Base-by-base conservation (phyloP, 345 rosid genomes). In the Abelmoschus esculentus region DNA sequence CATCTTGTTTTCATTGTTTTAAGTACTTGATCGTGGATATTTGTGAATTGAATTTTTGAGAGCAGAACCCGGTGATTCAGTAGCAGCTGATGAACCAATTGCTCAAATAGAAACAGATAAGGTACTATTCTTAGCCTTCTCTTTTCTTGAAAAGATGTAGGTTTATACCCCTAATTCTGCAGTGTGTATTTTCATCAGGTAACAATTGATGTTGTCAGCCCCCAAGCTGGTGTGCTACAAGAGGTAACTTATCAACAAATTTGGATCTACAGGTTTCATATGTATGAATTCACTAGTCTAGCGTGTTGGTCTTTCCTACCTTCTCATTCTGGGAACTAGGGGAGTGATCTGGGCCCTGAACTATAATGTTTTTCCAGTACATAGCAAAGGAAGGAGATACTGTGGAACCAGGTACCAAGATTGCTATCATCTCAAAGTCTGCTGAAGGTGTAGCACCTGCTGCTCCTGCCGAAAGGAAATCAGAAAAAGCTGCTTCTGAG, bases 71-170 rank as follows among this genome's bases (percentile, higher is more conserved):
- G 99, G 99, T 74, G 99, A 95, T 52, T 82, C 90, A 38, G 99
- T 95, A 15, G 96, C 82, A 82, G 89, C 74, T 64, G 99, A 95
- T 58, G 98, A 95, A 78, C 76, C 93, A 50, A 91, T 95, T 83
- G 98, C 98, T 66, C 98, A 95, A 77, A 90, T 95, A 71, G 99
- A 95, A 79, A 95, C 99, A 0, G 98, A 95, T 81, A 95, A 95
- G 90, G 99, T 95, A 74, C 3, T 50, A 13, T 49, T 17, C n/a
- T 54, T 50, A 7, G 9, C 7, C 26, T 38, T 26, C 49, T 71
- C 34, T 50, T 14, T 18, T 52, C 18, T 49, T 50, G 66, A 19
- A 18, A 38, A 40, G 55, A 49, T 58, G 34, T 29, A 42, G 61
- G 55, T 36, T 55, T 12, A 11, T 71, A 56, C 74, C 69, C 29